Evolutionary conservation across 2,329 filamentous ascomycete genomes (phyloP).

Genomic region (Hypomyces perniciosus): DNA sequence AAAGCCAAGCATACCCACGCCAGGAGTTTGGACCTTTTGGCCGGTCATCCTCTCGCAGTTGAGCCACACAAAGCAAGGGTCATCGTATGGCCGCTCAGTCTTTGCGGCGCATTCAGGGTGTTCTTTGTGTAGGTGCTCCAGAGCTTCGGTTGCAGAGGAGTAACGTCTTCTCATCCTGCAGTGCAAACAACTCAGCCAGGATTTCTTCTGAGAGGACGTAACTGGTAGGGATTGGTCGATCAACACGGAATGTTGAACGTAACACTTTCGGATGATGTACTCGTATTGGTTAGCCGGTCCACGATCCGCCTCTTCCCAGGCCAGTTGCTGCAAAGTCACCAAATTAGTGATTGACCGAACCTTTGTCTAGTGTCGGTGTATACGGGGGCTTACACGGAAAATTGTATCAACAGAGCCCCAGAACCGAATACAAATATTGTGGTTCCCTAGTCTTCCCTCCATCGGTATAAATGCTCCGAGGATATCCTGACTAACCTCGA

Average conservation of each 20-base stretch:
- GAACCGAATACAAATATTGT: not conserved
- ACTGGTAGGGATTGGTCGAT: too few relatives aligned
- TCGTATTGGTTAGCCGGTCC: not conserved
- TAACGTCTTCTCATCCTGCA: not conserved
- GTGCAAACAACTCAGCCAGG: not conserved
- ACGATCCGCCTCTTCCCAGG: constrained; percentile 2
- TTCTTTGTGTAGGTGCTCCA: not conserved
- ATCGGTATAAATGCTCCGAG: constrained; percentile 4
- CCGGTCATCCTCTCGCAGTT: not conserved
- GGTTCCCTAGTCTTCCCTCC: not conserved
- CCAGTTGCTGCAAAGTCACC: not conserved
- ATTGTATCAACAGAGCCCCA: constrained; percentile 6
- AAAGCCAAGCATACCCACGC: not conserved
- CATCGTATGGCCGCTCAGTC: constrained; percentile 1
- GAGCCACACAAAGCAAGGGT: constrained; percentile 9
- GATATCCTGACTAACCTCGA: constrained; percentile 1
- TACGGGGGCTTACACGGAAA: not conserved
- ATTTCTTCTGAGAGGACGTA: not conserved
- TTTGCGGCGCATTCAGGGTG: not conserved
- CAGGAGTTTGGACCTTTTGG: not conserved
- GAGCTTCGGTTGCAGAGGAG: not conserved
- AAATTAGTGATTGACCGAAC: too few relatives aligned
- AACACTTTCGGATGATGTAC: not conserved
- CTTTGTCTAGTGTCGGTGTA: too few relatives aligned
- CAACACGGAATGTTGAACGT: not conserved